Conservation (phyloP, 2,329 filamentous ascomycete species). For the Fusarium poae region DNA sequence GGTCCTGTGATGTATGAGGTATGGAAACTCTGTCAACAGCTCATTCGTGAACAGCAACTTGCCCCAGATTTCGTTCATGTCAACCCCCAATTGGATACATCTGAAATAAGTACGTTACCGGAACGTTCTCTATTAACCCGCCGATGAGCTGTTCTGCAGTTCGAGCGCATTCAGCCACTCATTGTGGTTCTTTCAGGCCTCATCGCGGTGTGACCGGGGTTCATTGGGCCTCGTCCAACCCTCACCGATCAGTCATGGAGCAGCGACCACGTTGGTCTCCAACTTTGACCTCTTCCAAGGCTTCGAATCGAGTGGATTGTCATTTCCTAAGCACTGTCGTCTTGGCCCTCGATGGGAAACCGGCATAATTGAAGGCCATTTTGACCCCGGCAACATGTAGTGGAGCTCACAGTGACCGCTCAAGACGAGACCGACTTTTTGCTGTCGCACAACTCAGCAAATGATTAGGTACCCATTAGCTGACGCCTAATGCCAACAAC, state of each 20-base stretch:
- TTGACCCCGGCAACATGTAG: constrained; percentile 27
- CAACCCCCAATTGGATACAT: constrained; percentile 31
- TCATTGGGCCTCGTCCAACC: constrained; percentile 34
- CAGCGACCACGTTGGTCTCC: constrained; percentile 35
- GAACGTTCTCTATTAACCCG: constrained; percentile 38
- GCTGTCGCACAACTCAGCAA: constrained; percentile 31
- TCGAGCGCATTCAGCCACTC: constrained; percentile 26
- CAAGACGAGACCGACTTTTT: constrained; percentile 47
- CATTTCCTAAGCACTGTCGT: constrained; percentile 23
- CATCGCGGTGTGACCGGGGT: constrained; percentile 29
- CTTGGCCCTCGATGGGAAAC: constrained; percentile 38
- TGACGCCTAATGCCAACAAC: constrained; percentile 40
- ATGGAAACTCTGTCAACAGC: constrained; percentile 26
- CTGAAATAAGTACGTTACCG: constrained; percentile 27
- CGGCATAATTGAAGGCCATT: constrained; percentile 27
- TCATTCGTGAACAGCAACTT: constrained; percentile 29
- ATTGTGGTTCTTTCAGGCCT: constrained; percentile 37
- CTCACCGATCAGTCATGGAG: constrained; percentile 35
- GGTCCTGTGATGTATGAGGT: constrained; percentile 24
- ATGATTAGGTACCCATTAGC: constrained; percentile 41
- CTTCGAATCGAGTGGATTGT: constrained; percentile 22
- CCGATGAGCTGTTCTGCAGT: constrained; percentile 34
- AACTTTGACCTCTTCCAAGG: constrained; percentile 25
- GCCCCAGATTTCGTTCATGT: constrained; percentile 38
- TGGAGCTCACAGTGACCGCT: constrained; percentile 42